A percentile compares a stretch with the other conserved stretches of the same genome.
Conservation (phyloP, 306 rosid genomes). For the Inga laurina region DNA sequence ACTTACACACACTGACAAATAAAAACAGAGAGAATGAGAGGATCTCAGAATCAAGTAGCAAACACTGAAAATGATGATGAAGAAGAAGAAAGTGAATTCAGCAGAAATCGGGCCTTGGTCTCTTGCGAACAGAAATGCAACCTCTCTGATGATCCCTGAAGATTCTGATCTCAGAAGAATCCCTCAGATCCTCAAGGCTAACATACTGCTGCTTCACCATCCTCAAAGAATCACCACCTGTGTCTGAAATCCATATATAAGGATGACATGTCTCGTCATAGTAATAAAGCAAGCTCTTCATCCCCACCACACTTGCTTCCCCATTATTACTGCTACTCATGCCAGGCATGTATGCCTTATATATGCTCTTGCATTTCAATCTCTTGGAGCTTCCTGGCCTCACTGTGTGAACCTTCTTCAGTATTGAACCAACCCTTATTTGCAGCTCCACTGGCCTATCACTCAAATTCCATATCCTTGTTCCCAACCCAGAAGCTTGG, state of each 20-base stretch:
- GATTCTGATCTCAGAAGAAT: constrained; percentile 81
- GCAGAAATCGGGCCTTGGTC: constrained; percentile 78
- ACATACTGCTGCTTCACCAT: constrained; percentile 91
- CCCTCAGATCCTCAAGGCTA: constrained; percentile 87
- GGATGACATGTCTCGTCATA: constrained; percentile 92
- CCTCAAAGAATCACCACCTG: constrained; percentile 69
- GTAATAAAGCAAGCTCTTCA: constrained; percentile 79
- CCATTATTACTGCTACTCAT: constrained; percentile 28
- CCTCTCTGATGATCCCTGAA: constrained; percentile 90
- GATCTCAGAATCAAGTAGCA: not conserved
- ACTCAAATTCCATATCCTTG: constrained; percentile 89
- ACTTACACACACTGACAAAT: constrained; percentile 6
- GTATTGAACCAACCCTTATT: constrained; percentile 87
- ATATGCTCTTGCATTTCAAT: constrained; percentile 80
- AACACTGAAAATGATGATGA: not conserved
- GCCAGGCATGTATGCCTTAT: constrained; percentile 78
- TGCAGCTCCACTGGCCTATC: constrained; percentile 90
- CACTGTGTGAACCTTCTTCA: constrained; percentile 78
- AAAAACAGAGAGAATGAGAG: not conserved
- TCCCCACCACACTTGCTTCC: constrained; percentile 24
- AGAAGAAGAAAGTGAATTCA: constrained; percentile 30
- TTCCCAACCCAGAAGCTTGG: constrained; percentile 67
- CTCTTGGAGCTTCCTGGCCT: constrained; percentile 90
- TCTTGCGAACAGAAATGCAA: constrained; percentile 77
- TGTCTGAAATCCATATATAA: constrained; percentile 85